These are phyloP conservation scores for Cordyceps militaris DNA, from an alignment of 2,329 filamentous ascomycete species.

Conservation along the genomic window DNA sequence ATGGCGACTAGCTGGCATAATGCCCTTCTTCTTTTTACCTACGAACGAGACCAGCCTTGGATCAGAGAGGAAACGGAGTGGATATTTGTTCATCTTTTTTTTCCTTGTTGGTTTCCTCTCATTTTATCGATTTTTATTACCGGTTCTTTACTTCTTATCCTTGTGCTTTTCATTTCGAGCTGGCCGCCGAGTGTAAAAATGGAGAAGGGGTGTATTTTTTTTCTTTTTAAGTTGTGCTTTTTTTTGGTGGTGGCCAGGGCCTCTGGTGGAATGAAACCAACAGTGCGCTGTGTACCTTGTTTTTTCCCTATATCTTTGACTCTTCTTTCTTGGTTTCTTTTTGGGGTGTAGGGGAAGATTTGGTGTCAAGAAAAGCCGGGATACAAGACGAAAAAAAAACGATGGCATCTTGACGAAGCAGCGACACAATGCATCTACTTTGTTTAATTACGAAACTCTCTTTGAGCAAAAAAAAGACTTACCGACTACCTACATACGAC, in stretches of 20 bases:
- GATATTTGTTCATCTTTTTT: conserved; percentile 7
- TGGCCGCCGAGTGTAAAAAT: conserved; percentile 4
- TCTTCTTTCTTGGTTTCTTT: neutral
- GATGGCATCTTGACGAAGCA: neutral
- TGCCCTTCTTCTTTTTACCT: neutral
- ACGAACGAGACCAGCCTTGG: neutral
- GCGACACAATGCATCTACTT: conserved; percentile 15
- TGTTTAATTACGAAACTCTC: conserved; percentile 12
- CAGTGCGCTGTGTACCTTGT: conserved; percentile 6
- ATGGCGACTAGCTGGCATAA: neutral
- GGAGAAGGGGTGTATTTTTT: conserved; percentile 3
- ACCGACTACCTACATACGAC: neutral
- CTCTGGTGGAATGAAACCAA: neutral
- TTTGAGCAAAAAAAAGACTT: neutral
- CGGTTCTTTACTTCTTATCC: conserved; percentile 1
- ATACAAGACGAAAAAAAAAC: neutral
- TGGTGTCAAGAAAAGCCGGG: neutral
- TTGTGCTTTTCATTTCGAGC: neutral
- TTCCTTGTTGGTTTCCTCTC: conserved; percentile 7
- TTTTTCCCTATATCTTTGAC: conserved; percentile 7
- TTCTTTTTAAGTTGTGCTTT: neutral
- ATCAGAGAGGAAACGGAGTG: conserved; percentile 4
- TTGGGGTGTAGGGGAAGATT: neutral
- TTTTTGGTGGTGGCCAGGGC: neutral
- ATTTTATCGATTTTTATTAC: conserved; percentile 14